Percentiles rank a stretch among this genome's conserved stretches.
phyloP scores from a whole-genome alignment of 805 yeast species.

The Komagataella ulmi region DNA sequence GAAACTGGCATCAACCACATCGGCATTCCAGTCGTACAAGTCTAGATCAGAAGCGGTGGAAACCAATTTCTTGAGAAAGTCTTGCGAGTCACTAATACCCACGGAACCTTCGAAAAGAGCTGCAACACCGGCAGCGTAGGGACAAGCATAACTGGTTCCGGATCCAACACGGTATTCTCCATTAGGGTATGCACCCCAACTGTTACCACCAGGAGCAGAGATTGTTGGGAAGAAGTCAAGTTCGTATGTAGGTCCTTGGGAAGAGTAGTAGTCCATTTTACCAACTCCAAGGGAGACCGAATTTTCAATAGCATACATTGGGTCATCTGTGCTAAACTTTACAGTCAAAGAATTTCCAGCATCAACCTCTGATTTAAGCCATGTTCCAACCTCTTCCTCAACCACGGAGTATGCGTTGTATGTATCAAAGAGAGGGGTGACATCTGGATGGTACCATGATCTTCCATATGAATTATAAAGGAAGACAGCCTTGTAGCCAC shows the following conservation, averaged over 20 bases:
- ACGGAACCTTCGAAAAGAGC: conserved; percentile 6
- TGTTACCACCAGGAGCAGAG: conserved; percentile 11
- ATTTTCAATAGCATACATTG: background rate
- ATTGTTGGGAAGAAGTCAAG: conserved; percentile 8
- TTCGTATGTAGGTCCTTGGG: conserved; percentile 11
- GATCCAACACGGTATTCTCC: conserved; percentile 3
- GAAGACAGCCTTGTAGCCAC: background rate
- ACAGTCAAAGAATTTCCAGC: conserved; percentile 2
- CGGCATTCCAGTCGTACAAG: conserved; percentile 1
- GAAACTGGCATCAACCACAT: background rate
- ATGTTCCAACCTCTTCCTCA: conserved; percentile 3
- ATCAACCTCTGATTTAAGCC: conserved; percentile 1
- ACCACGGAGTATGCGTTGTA: conserved; percentile 1
- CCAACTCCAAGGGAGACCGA: conserved; percentile 5
- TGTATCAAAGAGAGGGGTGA: background rate
- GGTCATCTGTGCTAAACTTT: background rate
- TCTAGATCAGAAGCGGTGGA: conserved; percentile 2
- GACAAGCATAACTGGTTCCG: conserved; percentile 10
- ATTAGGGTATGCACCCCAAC: conserved; percentile 5
- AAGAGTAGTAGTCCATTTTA: conserved; percentile 5
- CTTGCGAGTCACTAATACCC: conserved; percentile 1
- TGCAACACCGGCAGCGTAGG: conserved; percentile 8
- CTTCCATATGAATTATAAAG: conserved; percentile 1
- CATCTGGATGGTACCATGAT: background rate
- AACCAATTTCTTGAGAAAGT: conserved; percentile 3